phyloP scores from a whole-genome alignment of 495 filamentous ascomycete species.

The Penicillium odoratum region DNA sequence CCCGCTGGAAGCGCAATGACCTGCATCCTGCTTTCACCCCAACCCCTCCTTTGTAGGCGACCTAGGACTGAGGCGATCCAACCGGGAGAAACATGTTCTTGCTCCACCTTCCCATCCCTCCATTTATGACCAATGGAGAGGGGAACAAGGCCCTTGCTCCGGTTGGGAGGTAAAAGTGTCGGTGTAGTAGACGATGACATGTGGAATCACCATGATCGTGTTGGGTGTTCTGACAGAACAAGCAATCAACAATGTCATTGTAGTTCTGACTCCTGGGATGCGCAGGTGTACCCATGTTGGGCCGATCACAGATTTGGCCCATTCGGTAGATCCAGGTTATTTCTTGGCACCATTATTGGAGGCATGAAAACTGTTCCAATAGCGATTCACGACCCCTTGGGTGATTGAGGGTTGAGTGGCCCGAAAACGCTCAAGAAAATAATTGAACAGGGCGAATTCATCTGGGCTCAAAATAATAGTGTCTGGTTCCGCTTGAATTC shows the following conservation, averaged over 20 bases:
- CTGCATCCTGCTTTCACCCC: slow-evolving; percentile 9
- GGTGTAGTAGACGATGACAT: slow-evolving; percentile 10
- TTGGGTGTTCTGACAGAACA: neutral
- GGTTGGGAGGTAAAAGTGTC: neutral
- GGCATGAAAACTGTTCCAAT: slow-evolving; percentile 48
- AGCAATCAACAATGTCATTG: neutral
- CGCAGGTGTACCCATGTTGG: neutral
- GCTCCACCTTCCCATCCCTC: neutral
- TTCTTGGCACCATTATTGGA: slow-evolving; percentile 23
- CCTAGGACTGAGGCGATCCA: neutral
- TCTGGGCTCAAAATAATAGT: slow-evolving; percentile 64
- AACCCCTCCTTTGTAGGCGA: slow-evolving; percentile 1
- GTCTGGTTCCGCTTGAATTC: slow-evolving; percentile 57
- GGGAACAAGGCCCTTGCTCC: neutral
- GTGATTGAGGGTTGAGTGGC: slow-evolving; percentile 32
- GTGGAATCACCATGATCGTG: neutral
- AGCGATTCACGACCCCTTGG: slow-evolving; percentile 46
- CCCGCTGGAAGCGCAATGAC: slow-evolving; percentile 16
- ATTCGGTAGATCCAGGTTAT: slow-evolving; percentile 16
- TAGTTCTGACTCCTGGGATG: neutral
- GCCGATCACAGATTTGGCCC: neutral
- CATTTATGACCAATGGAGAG: neutral
- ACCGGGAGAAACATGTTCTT: neutral
- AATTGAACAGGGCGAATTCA: slow-evolving; percentile 79
- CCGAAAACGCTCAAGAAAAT: slow-evolving; percentile 61